Evolutionary conservation across 2,329 filamentous ascomycete genomes (phyloP), one percentile per base, ranked within the genome.

Genomic region (Trichoderma sp.): DNA sequence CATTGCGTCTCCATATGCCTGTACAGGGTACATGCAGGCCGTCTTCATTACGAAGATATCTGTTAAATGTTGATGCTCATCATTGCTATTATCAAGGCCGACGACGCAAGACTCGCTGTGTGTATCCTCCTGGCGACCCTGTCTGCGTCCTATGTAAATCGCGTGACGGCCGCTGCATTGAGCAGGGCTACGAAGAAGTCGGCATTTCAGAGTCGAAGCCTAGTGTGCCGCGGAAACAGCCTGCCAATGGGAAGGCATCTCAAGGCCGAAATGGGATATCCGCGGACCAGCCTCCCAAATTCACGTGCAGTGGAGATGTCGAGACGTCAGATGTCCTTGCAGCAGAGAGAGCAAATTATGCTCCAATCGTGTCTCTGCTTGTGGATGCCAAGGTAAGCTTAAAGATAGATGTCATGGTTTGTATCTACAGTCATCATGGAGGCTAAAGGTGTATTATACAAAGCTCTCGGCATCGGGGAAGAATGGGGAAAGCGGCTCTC

Each of bases 41-140:
- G 11, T 53, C 47, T 53, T 23, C 11, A 4, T 23, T 53, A 23
- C 7, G 3, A 5, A 30, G 15, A 50, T 20, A 20, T n/a, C n/a
- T 20, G n/a, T 20, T 20, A 13, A n/a, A 26, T 30, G 6, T 47
- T 68, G 23, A 68, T 5, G 26, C n/a, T n/a, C n/a, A n/a, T n/a
- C n/a, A 4, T 8, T n/a, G 2, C 13, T 11, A 3, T 26, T 28
- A 4, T 3, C 34, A 39, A 85, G 84, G 84, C 71, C 82, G 84
- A 61, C 81, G 84, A 17, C 81, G 84, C 57, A 86, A 85, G 75
- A 84, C 84, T 34, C 80, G 83, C 59, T 85, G 84, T 74, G 81
- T 81, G 57, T 85, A 79, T 70, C 73, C 79, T 28, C 72, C 80
- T 9, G 81, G 82, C 55, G 81, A 81, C 67, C 76, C 79, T 28